Percentiles rank a stretch among this genome's conserved stretches.
Conservation (phyloP, 345 rosid species). For the Firmiana major region DNA sequence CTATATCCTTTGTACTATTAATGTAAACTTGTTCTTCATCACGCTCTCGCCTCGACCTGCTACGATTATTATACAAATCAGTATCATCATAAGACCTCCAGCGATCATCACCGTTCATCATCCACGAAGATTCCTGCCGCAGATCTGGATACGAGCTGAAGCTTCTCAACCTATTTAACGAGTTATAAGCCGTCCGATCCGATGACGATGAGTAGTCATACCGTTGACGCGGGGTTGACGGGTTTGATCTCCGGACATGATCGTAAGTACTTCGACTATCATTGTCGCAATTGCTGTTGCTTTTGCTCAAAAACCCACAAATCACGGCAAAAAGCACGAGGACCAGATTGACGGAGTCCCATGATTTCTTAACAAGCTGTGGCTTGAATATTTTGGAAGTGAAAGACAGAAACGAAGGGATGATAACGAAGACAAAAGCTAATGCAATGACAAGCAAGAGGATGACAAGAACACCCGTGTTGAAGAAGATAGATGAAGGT, state of each 20-base stretch:
- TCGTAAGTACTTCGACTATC: slow-evolving; percentile 13
- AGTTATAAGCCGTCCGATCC: slow-evolving; percentile 35
- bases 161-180: slow-evolving; percentile 47
- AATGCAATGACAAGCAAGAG: slow-evolving; percentile 27
- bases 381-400: slow-evolving; percentile 62
- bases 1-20: slow-evolving; percentile 15
- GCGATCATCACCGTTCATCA: slow-evolving; percentile 35
- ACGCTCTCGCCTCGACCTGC: slow-evolving; percentile 17
- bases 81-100: slow-evolving; percentile 83
- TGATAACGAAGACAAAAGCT: slow-evolving; percentile 37
- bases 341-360: slow-evolving; percentile 75
- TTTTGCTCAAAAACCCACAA: slow-evolving; percentile 69
- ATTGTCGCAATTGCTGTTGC: slow-evolving; percentile 9
- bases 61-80: slow-evolving; percentile 33
- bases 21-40: slow-evolving; percentile 7
- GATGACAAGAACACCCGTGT: slow-evolving; percentile 42
- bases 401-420: slow-evolving; percentile 48
- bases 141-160: slow-evolving; percentile 85
- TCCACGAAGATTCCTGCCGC: slow-evolving; percentile 38
- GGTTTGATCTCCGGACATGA: slow-evolving; percentile 22
- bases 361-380: slow-evolving; percentile 59
- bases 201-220: slow-evolving; percentile 20
- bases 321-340: slow-evolving; percentile 75
- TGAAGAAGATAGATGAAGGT: slow-evolving; percentile 38
- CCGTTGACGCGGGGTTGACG: slow-evolving; percentile 42